phyloP scores from a whole-genome alignment of 192 early-diverging fungal genomes.

The Coemansia interrupta region DNA sequence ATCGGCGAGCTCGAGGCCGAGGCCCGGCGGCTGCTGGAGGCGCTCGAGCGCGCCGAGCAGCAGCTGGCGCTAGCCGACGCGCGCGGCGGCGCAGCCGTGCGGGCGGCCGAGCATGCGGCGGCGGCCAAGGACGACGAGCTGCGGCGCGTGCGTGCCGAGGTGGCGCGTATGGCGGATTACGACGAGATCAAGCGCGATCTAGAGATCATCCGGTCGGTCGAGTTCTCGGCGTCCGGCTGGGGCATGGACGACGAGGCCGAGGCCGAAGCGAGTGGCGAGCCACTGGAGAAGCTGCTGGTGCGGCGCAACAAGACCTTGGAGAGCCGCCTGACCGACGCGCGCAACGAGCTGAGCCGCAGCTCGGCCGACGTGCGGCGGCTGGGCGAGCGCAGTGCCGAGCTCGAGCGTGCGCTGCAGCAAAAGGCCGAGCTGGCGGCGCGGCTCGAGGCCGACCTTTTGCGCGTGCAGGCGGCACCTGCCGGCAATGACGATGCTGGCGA shows the following conservation, averaged over 20 bases:
- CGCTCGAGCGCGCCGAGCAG: conserved; percentile 37
- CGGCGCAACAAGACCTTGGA: conserved; percentile 81
- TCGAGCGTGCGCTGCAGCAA: conserved; percentile 57
- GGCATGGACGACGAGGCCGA: conserved; percentile 51
- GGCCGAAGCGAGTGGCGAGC: conserved; percentile 44
- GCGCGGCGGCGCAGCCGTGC: conserved; percentile 5
- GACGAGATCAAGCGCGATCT: conserved; percentile 83
- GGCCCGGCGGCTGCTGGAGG: conserved; percentile 26
- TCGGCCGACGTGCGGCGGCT: conserved; percentile 36
- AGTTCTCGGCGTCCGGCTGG: conserved; percentile 60
- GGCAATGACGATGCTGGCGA: neutral
- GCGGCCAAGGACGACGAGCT: conserved; percentile 59
- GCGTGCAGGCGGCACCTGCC: conserved; percentile 7
- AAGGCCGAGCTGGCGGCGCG: conserved; percentile 56
- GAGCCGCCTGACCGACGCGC: conserved; percentile 58
- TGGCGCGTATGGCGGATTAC: conserved; percentile 73
- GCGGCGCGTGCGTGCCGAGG: conserved; percentile 47
- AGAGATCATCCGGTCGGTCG: conserved; percentile 65
- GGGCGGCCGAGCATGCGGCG: conserved; percentile 24
- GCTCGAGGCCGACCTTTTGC: conserved; percentile 31
- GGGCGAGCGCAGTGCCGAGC: conserved; percentile 34
- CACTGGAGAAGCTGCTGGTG: conserved; percentile 76
- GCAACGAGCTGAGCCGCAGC: conserved; percentile 49
- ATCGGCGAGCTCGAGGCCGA: conserved; percentile 35
- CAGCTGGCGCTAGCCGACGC: conserved; percentile 27